phyloP scores from a whole-genome alignment of 805 yeast genomes.

The Candida caryicola region DNA sequence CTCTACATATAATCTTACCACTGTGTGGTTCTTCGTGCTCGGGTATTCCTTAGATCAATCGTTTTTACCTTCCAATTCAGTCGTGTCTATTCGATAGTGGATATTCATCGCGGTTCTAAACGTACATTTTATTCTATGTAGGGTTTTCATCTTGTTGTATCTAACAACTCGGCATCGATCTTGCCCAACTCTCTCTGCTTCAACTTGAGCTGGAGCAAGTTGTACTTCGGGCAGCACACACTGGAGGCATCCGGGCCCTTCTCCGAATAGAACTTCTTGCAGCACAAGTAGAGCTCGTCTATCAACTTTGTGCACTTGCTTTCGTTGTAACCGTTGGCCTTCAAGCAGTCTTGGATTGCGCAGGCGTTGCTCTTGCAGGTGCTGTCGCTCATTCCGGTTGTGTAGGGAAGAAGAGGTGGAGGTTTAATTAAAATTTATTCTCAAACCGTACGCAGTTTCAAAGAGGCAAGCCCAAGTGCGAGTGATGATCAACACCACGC shows the following conservation, averaged over 20 bases:
- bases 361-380: constrained; percentile 79
- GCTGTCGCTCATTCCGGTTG: background rate
- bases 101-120: constrained; percentile 72
- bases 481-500: too few relatives aligned
- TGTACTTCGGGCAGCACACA: constrained; percentile 77
- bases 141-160: constrained; percentile 6
- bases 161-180: constrained; percentile 53
- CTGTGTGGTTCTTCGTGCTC: constrained; percentile 72
- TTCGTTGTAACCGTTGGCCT: constrained; percentile 63
- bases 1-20: constrained; percentile 48
- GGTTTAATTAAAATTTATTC: too few relatives aligned
- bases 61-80: constrained; percentile 54
- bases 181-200: constrained; percentile 57
- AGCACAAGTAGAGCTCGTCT: constrained; percentile 72
- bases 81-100: constrained; percentile 48
- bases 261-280: constrained; percentile 59
- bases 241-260: constrained; percentile 60
- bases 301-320: constrained; percentile 67
- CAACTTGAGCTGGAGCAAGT: constrained; percentile 58
- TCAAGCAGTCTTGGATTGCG: constrained; percentile 77
- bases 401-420: too few relatives aligned
- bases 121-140: constrained; percentile 42
- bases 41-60: constrained; percentile 83
- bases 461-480: too few relatives aligned
- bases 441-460: too few relatives aligned